Evolutionary conservation across 202 grass and related monocot genomes (phyloP), one percentile per base, ranked within the genome.

Genomic region (Panicum hallii): DNA sequence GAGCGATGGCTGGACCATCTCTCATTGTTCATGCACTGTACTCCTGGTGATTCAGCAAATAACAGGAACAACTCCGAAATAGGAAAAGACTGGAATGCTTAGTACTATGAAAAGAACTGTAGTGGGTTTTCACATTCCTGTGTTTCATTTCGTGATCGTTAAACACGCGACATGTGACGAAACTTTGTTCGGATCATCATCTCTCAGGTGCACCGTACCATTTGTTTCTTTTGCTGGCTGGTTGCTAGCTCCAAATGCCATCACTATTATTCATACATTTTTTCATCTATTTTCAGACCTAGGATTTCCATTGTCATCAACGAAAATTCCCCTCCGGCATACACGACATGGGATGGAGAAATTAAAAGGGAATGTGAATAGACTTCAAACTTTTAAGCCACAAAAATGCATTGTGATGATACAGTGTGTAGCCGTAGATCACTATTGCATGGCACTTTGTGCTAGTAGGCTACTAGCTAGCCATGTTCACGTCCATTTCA

Each of bases 31-130:
- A 26, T 68, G 48, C 63, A 43, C 65, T 66, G 34, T 66, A 7
- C 52, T 1, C 17, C 4, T 0, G 30, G 5, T 20, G 48, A 55
- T 55, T 75, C 17, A 12, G 32, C 16, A n/a, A 56, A 55, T 38
- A 75, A 75, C 50, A 56, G 72, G 56, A 56, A 22, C 34, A 14
- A 40, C 16, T n/a, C 50, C 50, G 5, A 57, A 75, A 75, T 42
- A 41, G 72, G 50, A 56, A 75, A 75, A 75, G 72, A 56, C 49
- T 6, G 70, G 23, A 75, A 56, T 4, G 9, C 9, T 56, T 41
- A 17, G 72, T 75, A 56, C 72, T 75, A 74, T 40, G 72, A 13
- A 75, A 56, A 41, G 0, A 40, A 56, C 49, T 71, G 71, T 74
- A 10, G 8, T 11, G 4, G 7, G 3, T 17, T 55, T 55, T n/a